Conservation (phyloP, 73 alveolate genomes). For the Breviolum minutum region DNA sequence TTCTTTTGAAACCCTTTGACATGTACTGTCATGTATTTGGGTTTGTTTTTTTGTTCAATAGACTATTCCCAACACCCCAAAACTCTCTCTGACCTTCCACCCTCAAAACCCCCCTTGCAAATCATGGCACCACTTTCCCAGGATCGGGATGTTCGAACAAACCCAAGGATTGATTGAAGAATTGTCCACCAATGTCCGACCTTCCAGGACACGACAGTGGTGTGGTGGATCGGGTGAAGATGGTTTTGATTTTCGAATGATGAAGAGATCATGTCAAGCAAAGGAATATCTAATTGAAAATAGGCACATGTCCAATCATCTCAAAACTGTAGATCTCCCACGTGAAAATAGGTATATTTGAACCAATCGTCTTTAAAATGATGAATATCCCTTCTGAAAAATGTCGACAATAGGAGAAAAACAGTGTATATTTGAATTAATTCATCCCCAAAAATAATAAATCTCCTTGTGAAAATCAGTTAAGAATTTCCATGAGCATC, state of each 20-base stretch:
- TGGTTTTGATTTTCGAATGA: background rate
- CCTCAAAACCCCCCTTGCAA: background rate
- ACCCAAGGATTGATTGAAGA: conserved; percentile 55
- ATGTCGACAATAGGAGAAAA: no score
- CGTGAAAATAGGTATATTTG: no score
- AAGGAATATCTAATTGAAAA: background rate
- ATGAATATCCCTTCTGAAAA: no score
- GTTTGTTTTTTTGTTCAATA: no score
- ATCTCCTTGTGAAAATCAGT: no score
- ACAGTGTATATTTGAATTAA: no score
- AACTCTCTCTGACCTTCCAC: background rate
- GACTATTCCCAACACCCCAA: background rate
- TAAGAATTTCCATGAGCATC: no score
- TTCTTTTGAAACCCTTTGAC: no score
- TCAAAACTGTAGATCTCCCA: background rate
- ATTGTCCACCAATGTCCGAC: conserved; percentile 54
- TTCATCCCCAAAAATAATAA: no score
- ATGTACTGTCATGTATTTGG: no score
- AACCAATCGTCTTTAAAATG: no score
- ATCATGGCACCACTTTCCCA: background rate
- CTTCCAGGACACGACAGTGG: background rate
- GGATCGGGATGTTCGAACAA: conserved; percentile 30
- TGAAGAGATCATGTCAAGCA: background rate
- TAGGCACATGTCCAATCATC: background rate
- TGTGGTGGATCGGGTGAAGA: background rate